Evolutionary conservation across 2,329 filamentous ascomycete species (phyloP), one percentile per base, ranked within the genome.

Genomic region (Trichoderma arundinaceum): DNA sequence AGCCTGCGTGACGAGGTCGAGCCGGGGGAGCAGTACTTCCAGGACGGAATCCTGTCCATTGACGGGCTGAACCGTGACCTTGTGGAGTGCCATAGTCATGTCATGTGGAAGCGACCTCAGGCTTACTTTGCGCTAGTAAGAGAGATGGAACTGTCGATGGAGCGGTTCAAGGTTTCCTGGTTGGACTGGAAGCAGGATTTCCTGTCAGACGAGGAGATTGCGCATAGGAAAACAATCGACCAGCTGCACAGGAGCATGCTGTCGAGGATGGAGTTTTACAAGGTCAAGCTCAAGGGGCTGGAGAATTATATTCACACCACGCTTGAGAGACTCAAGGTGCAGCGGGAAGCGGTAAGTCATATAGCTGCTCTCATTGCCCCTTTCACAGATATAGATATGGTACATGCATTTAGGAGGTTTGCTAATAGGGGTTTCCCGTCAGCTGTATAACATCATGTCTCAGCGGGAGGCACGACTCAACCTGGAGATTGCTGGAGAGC

Each of bases 391-490:
- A 28, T 28, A 2, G 4, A 28, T 4, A 4, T 28, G 22, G 2
- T 28, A 4, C 22, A 28, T 28, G 22, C 22, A 28, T 28, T 28
- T 28, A 28, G 22, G 22, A 4, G 22, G 22, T 28, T 48, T 17
- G 35, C 54, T 58, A 7, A 58, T 1, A 4, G 15, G 10, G 4
- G 0, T 17, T 17, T 35, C n/a, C 39, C 38, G 7, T 7, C 65
- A 88, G 86, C 77, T 89, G 7, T 89, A 88, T 75, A 89, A 88
- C 74, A 86, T 89, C 74, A 88, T 88, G 73, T 85, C 86, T 4
- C 86, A 89, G 76, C 85, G 86, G 61, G 87, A 89, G 73, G 86
- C 85, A 5, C 85, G 87, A 67, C 81, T 89, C 65, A 88, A 87
- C 70, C 83, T 89, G 56, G 81, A 88, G 72, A 89, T 87, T 75